These are phyloP conservation scores for Takashimella tepidaria DNA, from an alignment of 1,284 basidiomycete species.

Conservation along the genomic window DNA sequence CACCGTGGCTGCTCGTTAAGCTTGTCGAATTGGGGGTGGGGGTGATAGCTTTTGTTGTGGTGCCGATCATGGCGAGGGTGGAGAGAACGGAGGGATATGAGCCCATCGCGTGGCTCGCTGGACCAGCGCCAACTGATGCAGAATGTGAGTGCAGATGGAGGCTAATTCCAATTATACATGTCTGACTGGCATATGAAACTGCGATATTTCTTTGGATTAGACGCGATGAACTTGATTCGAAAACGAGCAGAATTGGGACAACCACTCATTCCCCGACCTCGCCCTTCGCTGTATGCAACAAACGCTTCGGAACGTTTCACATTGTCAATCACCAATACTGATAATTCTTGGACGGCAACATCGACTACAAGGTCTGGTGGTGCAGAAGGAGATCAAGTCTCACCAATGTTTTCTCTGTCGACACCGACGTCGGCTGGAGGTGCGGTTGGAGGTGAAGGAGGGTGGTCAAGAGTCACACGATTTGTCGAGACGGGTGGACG, in stretches of 20 bases:
- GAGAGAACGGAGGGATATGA: conserved; percentile 17
- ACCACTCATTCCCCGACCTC: background rate
- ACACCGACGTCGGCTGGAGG: background rate
- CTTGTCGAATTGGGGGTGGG: conserved; percentile 15
- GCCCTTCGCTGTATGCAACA: background rate
- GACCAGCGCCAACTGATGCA: conserved; percentile 13
- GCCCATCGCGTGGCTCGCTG: conserved; percentile 16
- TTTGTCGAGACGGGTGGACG: conserved; percentile 1
- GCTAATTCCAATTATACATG: background rate
- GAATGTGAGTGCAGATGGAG: conserved; percentile 7
- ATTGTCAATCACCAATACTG: background rate
- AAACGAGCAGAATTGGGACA: conserved; percentile 5
- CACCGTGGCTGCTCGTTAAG: conserved; percentile 13
- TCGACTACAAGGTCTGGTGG: too few species aligned
- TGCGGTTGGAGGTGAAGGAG: background rate
- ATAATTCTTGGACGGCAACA: too few species aligned
- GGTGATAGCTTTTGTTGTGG: conserved; percentile 14
- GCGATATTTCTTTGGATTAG: conserved; percentile 4
- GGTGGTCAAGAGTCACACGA: conserved; percentile 1
- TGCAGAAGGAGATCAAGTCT: too few species aligned
- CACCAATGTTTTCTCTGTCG: too few species aligned
- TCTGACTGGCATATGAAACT: background rate
- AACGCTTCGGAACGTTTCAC: background rate
- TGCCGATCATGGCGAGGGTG: conserved; percentile 16
- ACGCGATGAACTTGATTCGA: conserved; percentile 11